Conservation (phyloP, 23 red algal species). For the Gracilaria caudata region DNA sequence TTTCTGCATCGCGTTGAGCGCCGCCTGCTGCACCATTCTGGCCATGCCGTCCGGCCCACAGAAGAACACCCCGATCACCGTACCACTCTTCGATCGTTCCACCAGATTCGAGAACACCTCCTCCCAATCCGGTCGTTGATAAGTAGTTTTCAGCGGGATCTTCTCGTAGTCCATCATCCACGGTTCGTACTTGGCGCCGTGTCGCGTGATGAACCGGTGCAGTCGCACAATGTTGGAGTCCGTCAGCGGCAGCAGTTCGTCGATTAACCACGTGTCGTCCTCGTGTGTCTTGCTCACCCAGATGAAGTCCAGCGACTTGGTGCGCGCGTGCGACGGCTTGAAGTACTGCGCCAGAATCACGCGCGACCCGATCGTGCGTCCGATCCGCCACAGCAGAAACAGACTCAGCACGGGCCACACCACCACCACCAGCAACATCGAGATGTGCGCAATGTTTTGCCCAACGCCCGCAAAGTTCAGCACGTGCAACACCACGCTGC, state of each 20-base stretch:
- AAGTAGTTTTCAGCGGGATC: slow-evolving; percentile 74
- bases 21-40: slow-evolving; percentile 62
- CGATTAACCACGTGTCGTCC: slow-evolving; percentile 75
- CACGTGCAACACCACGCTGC: slow-evolving; percentile 31
- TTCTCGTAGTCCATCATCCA: slow-evolving; percentile 77
- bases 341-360: slow-evolving; percentile 75
- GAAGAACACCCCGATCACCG: slow-evolving; percentile 82
- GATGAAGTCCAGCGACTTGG: slow-evolving; percentile 80
- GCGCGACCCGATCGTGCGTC: slow-evolving; percentile 73
- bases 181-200: slow-evolving; percentile 62
- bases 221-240: slow-evolving; percentile 74
- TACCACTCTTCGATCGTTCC: slow-evolving; percentile 61
- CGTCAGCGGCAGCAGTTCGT: slow-evolving; percentile 75
- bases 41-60: slow-evolving; percentile 79
- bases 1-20: slow-evolving; percentile 74
- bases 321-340: slow-evolving; percentile 61
- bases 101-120: slow-evolving; percentile 68
- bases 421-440: slow-evolving; percentile 40
- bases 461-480: slow-evolving; percentile 55
- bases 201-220: slow-evolving; percentile 75
- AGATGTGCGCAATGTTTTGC: slow-evolving; percentile 24
- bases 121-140: slow-evolving; percentile 75
- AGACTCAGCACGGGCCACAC: slow-evolving; percentile 73
- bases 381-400: slow-evolving; percentile 67
- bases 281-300: slow-evolving; percentile 71